phyloP scores from a whole-genome alignment of 78 protist genomes.

The Dictyostelium capitatum region DNA sequence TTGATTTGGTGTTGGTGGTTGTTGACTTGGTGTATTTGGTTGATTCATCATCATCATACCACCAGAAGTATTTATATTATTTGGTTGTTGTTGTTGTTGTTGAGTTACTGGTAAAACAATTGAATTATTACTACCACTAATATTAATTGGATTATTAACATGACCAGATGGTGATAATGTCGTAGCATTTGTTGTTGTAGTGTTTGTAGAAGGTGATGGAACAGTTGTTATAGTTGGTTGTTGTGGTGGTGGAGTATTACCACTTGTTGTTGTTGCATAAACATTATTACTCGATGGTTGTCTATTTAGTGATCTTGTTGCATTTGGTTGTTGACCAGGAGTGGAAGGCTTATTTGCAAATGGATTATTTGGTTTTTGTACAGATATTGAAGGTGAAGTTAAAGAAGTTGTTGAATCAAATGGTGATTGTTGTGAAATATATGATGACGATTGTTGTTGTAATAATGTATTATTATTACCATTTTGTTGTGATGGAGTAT shows the following conservation, averaged over 20 bases:
- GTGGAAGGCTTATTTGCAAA: background rate
- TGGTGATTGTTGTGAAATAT: background rate
- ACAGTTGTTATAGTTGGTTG: background rate
- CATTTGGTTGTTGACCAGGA: background rate
- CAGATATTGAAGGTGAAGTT: background rate
- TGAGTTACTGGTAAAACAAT: background rate
- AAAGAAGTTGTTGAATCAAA: background rate
- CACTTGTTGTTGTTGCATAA: constrained; percentile 4
- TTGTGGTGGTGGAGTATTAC: background rate
- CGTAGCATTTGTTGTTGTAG: background rate
- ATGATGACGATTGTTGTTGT: background rate
- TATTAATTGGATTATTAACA: constrained; percentile 21
- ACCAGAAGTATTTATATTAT: background rate
- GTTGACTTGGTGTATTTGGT: background rate
- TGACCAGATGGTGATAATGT: background rate
- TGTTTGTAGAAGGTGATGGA: background rate
- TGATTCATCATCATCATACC: background rate
- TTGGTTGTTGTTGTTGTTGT: constrained; percentile 6
- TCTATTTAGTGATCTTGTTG: background rate
- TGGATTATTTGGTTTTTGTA: constrained; percentile 7
- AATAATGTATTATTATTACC: background rate
- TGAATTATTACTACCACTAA: background rate
- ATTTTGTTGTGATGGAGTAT: background rate
- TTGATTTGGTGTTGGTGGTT: constrained; percentile 4
- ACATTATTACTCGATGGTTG: background rate